phyloP scores from a whole-genome alignment of 163 green algal genomes.

The Chlamydomonas reinhardtii region DNA sequence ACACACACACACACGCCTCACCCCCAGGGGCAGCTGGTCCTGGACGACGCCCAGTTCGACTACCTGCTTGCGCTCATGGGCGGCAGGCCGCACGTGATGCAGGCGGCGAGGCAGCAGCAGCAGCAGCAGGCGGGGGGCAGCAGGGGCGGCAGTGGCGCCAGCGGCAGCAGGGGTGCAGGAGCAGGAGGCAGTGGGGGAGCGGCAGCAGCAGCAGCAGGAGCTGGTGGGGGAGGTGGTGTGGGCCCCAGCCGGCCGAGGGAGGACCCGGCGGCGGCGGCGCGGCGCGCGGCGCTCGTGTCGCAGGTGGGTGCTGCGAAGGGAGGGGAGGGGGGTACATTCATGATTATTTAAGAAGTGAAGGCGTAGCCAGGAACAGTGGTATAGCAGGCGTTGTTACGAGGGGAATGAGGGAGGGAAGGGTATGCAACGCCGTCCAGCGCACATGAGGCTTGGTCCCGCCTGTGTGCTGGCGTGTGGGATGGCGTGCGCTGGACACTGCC shows the following conservation, averaged over 20 bases:
- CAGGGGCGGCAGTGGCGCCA: no score
- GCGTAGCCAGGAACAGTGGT: no score
- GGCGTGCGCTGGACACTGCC: no score
- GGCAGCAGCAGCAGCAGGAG: not conserved
- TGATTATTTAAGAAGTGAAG: no score
- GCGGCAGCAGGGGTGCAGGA: not conserved
- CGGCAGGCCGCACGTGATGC: conserved; percentile 29
- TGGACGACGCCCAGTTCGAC: conserved; percentile 81
- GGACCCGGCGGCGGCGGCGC: not conserved
- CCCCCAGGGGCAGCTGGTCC: conserved; percentile 56
- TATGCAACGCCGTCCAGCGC: no score
- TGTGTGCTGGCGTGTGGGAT: no score
- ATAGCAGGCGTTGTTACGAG: no score
- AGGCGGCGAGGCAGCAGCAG: not conserved
- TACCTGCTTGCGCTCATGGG: conserved; percentile 78
- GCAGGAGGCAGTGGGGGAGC: not conserved
- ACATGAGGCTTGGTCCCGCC: no score
- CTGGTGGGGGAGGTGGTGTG: not conserved
- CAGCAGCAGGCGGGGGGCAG: not conserved
- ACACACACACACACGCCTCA: not conserved
- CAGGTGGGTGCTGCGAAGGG: no score
- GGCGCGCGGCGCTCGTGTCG: conserved; percentile 3
- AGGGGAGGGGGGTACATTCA: no score
- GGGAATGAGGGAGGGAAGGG: no score
- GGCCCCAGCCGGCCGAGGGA: conserved; percentile 10